phyloP scores from a whole-genome alignment of 2,329 filamentous ascomycete genomes.

The Trichoderma sp. region DNA sequence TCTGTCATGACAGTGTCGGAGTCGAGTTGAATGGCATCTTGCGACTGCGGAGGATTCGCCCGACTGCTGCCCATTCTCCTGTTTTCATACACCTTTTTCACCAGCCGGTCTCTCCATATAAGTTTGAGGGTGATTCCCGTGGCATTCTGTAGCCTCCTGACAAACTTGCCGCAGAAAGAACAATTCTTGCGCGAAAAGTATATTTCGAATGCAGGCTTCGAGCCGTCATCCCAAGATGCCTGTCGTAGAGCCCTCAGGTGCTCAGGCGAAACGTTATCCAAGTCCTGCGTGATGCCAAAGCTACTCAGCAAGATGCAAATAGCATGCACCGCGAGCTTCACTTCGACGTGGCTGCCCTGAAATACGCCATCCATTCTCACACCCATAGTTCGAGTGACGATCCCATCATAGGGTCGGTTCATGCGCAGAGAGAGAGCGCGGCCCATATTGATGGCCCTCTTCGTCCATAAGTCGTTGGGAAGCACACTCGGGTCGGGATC shows the following conservation, averaged over 20 bases:
- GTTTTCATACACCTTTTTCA: constrained; percentile 31
- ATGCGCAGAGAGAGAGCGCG: constrained; percentile 34
- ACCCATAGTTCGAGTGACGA: neutral
- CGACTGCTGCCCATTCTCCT: neutral
- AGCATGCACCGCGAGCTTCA: constrained; percentile 41
- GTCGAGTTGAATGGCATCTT: neutral
- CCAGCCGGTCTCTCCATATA: constrained; percentile 33
- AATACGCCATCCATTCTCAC: constrained; percentile 31
- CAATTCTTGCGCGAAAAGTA: constrained; percentile 41
- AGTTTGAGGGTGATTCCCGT: constrained; percentile 34
- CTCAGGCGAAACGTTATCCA: constrained; percentile 26
- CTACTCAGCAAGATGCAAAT: constrained; percentile 32
- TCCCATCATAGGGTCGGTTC: constrained; percentile 33
- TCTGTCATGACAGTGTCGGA: constrained; percentile 22
- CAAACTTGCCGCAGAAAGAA: constrained; percentile 30
- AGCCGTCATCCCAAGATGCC: constrained; percentile 31
- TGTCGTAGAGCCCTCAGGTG: constrained; percentile 30
- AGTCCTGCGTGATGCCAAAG: constrained; percentile 30
- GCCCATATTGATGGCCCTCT: constrained; percentile 34
- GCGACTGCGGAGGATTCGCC: neutral
- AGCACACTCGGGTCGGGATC: constrained; percentile 30
- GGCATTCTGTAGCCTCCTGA: constrained; percentile 28
- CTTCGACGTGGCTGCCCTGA: constrained; percentile 41
- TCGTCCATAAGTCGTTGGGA: constrained; percentile 36
- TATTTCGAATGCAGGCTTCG: constrained; percentile 35